Base-by-base conservation (phyloP, 1,139 yeast species). In the Suhomyces kunorum region DNA sequence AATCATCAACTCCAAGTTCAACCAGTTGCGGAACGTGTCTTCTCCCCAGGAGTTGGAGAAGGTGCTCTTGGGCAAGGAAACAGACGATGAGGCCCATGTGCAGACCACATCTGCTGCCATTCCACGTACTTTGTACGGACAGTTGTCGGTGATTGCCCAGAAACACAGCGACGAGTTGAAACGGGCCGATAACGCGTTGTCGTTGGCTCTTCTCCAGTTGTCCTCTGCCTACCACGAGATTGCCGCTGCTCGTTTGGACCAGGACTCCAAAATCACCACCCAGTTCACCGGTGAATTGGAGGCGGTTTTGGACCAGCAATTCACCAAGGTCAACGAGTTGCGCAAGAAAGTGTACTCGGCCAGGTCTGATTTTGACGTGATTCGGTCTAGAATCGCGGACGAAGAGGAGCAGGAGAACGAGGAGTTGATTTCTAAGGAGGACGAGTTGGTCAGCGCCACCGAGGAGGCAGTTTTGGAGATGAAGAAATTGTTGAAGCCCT, bases 381-480 rank as follows among this genome's bases (percentile, higher is more conserved):
- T 80, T 49, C 74, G 92, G 59, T 54, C 71, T 29, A 65, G 62
- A 43, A 54, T 58, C 32, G 53, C 54, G 31, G 60, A 57, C 24
- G 54, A 54, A 18, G 74, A 74, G 28, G 69, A 64, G 20, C 55
- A 51, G 39, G 71, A 77, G 49, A 69, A 71, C 50, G 76, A 73
- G 47, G 80, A 77, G 40, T 65, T 84, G 49, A 88, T 84, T 49
- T 66, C 73, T 32, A 74, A 77, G 49, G 95, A 86, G 62, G 95
- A 86, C 56, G 90, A 83, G 47, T 75, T 85, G 51, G 92, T 85
- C 23, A 76, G 82, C 53, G 86, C 87, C 18, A 85, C 89, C 7
- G 83, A 83, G 44, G 68, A 73, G 23, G 92, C 92, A 1, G 92
- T 83, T n/a, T 76, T 78, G 51, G 80, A 80, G 42, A 84, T 86